Evolutionary conservation across 345 rosid genomes (phyloP).

Genomic region (Microthlaspi erraticum): DNA sequence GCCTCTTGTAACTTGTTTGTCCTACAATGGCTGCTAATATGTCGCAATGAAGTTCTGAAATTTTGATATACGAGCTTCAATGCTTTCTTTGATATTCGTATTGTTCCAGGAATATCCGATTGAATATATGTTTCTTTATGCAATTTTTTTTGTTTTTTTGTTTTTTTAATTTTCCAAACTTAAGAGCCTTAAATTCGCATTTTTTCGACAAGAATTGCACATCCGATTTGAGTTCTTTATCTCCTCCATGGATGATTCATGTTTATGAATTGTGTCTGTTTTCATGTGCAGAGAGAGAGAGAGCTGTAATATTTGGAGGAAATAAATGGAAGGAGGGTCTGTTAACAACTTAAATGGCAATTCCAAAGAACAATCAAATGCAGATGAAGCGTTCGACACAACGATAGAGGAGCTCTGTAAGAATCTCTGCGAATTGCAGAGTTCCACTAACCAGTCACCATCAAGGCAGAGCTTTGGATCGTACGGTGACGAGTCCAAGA

Average conservation of each 20-base stretch:
- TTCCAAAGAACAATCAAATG: slow-evolving; percentile 18
- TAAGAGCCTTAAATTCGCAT: neutral
- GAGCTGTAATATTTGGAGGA: neutral
- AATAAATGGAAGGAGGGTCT: slow-evolving; percentile 25
- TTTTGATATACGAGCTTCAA: neutral
- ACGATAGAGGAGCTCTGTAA: slow-evolving; percentile 81
- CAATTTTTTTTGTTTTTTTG: neutral
- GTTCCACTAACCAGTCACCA: slow-evolving; percentile 74
- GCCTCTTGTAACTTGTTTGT: slow-evolving; percentile 21
- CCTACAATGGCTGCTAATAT: slow-evolving; percentile 22
- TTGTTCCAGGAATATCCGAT: neutral
- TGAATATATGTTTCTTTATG: neutral
- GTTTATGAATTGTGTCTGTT: neutral
- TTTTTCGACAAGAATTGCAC: neutral
- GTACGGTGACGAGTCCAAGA: slow-evolving; percentile 85
- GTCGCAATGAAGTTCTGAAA: slow-evolving; percentile 3
- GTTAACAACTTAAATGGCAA: slow-evolving; percentile 6
- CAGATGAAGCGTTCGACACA: slow-evolving; percentile 47
- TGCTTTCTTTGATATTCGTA: neutral
- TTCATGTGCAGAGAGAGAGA: slow-evolving; percentile 17
- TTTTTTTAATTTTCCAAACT: neutral
- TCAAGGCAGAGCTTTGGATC: slow-evolving; percentile 80
- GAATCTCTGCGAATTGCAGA: slow-evolving; percentile 85
- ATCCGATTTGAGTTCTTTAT: slow-evolving; percentile 2
- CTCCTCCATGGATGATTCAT: slow-evolving; percentile 26